phyloP scores from a whole-genome alignment of 768 basidiomycete species.

The Tulasnella calospora region DNA sequence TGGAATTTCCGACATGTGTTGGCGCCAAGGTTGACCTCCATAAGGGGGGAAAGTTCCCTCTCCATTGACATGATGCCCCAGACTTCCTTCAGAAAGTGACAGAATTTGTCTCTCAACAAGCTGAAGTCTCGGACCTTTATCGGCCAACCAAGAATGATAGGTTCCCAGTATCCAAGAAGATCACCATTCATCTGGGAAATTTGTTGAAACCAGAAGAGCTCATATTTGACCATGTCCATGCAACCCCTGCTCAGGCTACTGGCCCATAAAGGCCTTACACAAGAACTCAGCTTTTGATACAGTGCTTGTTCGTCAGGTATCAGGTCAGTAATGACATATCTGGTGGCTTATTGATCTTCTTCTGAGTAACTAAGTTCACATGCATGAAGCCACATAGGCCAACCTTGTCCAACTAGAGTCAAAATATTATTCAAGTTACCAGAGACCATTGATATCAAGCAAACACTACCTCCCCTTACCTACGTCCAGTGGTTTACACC shows the following conservation, averaged over 20 bases:
- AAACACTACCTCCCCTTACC: background rate
- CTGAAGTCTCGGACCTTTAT: background rate
- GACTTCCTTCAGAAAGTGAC: background rate
- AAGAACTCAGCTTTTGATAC: conserved; percentile 25
- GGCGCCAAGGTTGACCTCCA: background rate
- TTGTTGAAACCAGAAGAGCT: background rate
- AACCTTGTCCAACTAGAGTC: background rate
- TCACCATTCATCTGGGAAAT: background rate
- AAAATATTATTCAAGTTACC: conserved; percentile 9
- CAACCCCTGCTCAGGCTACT: background rate
- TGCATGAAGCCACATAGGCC: background rate
- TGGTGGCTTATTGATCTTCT: too few species aligned
- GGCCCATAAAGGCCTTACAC: background rate
- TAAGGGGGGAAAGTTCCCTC: background rate
- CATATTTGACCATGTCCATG: conserved; percentile 7
- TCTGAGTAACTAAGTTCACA: background rate
- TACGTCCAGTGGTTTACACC: conserved; percentile 21
- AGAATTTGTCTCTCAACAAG: background rate
- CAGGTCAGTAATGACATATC: background rate
- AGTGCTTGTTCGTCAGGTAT: conserved; percentile 19
- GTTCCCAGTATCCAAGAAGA: conserved; percentile 13
- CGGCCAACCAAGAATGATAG: conserved; percentile 8
- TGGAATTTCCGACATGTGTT: background rate
- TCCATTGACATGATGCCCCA: background rate
- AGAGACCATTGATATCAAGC: background rate